These are phyloP conservation scores for Exserohilum turcica DNA, from an alignment of 2,329 filamentous ascomycete species.

Conservation along the genomic window DNA sequence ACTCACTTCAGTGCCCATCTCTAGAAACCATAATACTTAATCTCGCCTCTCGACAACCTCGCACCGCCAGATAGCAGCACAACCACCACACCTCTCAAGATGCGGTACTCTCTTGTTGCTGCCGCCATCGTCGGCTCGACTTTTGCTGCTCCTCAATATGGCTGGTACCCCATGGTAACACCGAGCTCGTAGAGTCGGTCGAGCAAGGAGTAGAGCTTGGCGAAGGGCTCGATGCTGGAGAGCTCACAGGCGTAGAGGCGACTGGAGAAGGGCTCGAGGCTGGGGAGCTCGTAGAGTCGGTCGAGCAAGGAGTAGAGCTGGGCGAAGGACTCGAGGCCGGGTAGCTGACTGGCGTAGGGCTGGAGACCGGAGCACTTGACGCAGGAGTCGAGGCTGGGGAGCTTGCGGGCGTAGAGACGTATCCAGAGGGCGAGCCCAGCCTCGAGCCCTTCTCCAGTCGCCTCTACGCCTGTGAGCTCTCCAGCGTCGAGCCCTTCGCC, in stretches of 20 bases:
- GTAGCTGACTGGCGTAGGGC: no score
- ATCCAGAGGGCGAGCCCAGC: no score
- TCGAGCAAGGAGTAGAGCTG: slow-evolving; percentile 7
- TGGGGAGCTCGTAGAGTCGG: neutral
- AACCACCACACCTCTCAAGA: slow-evolving; percentile 26
- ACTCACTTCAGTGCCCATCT: slow-evolving; percentile 39
- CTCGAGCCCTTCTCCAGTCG: no score
- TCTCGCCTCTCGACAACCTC: slow-evolving; percentile 13
- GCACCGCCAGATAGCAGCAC: slow-evolving; percentile 3
- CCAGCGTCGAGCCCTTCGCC: no score
- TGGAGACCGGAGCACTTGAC: no score
- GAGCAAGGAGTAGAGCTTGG: slow-evolving; percentile 5
- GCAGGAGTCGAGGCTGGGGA: no score
- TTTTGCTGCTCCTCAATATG: slow-evolving; percentile 33
- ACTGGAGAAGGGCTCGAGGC: no score
- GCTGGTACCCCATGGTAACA: neutral
- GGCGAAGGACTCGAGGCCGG: no score
- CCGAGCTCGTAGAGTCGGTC: slow-evolving; percentile 8
- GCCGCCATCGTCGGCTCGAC: slow-evolving; percentile 40
- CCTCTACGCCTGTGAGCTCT: no score
- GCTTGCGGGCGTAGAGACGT: no score
- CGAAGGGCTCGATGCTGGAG: no score
- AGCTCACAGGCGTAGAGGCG: no score
- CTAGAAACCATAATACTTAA: slow-evolving; percentile 34
- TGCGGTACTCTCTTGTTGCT: slow-evolving; percentile 41